Evolutionary conservation across 768 basidiomycete genomes (phyloP).

Genomic region (Rossbeevera mucosa): DNA sequence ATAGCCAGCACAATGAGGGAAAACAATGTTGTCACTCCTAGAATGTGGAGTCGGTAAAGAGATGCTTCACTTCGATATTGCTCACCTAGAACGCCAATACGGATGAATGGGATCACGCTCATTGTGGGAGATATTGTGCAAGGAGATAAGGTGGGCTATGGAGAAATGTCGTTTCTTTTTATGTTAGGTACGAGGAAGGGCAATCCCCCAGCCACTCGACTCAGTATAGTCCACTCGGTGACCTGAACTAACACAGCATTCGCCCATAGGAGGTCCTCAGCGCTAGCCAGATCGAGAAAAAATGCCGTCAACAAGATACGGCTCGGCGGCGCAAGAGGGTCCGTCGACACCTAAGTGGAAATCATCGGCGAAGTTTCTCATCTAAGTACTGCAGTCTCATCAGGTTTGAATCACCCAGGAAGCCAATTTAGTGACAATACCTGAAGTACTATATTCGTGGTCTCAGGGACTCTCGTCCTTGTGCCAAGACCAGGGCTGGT

Average conservation of each 20-base stretch:
- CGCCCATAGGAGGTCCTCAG: background rate
- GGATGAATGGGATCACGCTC: conserved; percentile 12
- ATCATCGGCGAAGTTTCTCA: background rate
- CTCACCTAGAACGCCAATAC: conserved; percentile 23
- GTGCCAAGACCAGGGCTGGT: background rate
- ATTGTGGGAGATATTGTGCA: conserved; percentile 6
- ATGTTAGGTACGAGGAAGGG: conserved; percentile 2
- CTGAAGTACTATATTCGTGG: background rate
- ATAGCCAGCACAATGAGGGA: conserved; percentile 31
- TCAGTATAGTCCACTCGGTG: background rate
- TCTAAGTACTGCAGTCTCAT: background rate
- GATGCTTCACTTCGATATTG: background rate
- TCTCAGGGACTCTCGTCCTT: background rate
- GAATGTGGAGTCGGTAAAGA: conserved; percentile 1
- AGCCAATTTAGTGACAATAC: background rate
- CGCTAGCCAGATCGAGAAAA: background rate
- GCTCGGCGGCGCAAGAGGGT: background rate
- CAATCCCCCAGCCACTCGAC: background rate
- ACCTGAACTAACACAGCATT: background rate
- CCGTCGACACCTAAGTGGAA: background rate
- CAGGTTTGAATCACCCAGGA: background rate
- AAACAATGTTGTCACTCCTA: conserved; percentile 20
- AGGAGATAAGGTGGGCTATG: background rate
- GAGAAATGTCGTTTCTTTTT: background rate
- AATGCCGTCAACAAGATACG: background rate